These are phyloP conservation scores for Nemania serpens DNA, from an alignment of 2,329 filamentous ascomycete species.

Conservation along the genomic window DNA sequence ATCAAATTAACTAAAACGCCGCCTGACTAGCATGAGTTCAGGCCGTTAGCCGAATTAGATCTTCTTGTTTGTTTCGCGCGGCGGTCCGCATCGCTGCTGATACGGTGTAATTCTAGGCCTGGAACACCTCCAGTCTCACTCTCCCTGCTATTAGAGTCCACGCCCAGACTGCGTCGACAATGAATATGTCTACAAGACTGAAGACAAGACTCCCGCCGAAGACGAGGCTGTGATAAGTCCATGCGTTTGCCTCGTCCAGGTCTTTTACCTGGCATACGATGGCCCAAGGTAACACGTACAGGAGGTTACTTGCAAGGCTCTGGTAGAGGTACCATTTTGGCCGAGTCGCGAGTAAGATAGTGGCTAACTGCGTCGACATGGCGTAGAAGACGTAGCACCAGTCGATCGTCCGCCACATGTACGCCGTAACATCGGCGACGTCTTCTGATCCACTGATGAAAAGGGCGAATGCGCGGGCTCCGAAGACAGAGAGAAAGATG, in stretches of 20 bases:
- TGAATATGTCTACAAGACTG: constrained; percentile 61
- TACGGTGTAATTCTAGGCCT: constrained; percentile 17
- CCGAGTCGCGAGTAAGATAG: constrained; percentile 65
- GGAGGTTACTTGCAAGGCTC: constrained; percentile 66
- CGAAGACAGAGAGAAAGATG: constrained; percentile 64
- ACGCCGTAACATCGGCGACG: constrained; percentile 64
- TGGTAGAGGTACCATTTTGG: constrained; percentile 72
- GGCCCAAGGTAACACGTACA: constrained; percentile 74
- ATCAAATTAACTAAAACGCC: no score
- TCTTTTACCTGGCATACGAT: constrained; percentile 60
- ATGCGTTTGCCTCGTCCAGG: constrained; percentile 60
- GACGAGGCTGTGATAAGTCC: constrained; percentile 68
- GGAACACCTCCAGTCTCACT: constrained; percentile 46
- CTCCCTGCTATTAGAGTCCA: constrained; percentile 53
- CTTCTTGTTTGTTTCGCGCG: no score
- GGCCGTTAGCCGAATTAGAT: no score
- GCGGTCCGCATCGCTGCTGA: neutral
- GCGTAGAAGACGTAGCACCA: constrained; percentile 75
- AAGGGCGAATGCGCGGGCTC: constrained; percentile 62
- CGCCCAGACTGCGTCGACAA: constrained; percentile 57
- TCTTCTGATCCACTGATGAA: constrained; percentile 62
- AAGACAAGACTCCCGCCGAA: constrained; percentile 73
- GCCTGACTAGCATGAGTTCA: no score
- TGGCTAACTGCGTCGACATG: constrained; percentile 66
- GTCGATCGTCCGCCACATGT: constrained; percentile 68